Conservation (phyloP, 495 filamentous ascomycete genomes). For the Penicillium riverlandense region DNA sequence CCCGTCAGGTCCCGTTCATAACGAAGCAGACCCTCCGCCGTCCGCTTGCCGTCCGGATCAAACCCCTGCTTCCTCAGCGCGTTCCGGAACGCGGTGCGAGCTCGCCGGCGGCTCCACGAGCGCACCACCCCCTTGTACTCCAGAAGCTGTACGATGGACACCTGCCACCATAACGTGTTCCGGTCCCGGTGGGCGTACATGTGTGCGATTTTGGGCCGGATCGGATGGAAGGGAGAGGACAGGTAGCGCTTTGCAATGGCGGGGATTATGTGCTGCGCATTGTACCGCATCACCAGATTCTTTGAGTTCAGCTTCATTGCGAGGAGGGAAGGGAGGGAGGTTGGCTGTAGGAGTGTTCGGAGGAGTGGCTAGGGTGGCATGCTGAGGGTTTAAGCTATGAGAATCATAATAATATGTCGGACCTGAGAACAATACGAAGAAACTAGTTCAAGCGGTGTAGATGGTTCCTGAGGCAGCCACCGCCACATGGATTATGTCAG, state of each 20-base stretch:
- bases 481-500: slow-evolving; percentile 13
- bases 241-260: slow-evolving; percentile 28
- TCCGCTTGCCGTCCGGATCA: slow-evolving; percentile 13
- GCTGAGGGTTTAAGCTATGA: too few species aligned
- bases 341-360: too few species aligned
- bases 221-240: slow-evolving; percentile 12
- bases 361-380: too few species aligned
- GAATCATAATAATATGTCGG: too few species aligned
- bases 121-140: slow-evolving; percentile 43
- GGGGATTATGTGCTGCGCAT: slow-evolving; percentile 11
- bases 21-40: not conserved
- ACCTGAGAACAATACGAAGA: too few species aligned
- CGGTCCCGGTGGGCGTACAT: slow-evolving; percentile 24
- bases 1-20: slow-evolving; percentile 12
- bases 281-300: slow-evolving; percentile 18
- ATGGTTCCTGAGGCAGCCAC: too few species aligned
- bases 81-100: slow-evolving; percentile 45
- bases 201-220: slow-evolving; percentile 32
- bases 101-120: slow-evolving; percentile 40
- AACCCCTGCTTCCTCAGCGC: slow-evolving; percentile 50
- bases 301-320: slow-evolving; percentile 14
- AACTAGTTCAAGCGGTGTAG: too few species aligned
- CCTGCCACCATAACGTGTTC: slow-evolving; percentile 45
- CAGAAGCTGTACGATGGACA: slow-evolving; percentile 17
- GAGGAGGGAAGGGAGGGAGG: not conserved